phyloP scores from a whole-genome alignment of 2,329 filamentous ascomycete species.

The Pyrenophora tritici-repentis region DNA sequence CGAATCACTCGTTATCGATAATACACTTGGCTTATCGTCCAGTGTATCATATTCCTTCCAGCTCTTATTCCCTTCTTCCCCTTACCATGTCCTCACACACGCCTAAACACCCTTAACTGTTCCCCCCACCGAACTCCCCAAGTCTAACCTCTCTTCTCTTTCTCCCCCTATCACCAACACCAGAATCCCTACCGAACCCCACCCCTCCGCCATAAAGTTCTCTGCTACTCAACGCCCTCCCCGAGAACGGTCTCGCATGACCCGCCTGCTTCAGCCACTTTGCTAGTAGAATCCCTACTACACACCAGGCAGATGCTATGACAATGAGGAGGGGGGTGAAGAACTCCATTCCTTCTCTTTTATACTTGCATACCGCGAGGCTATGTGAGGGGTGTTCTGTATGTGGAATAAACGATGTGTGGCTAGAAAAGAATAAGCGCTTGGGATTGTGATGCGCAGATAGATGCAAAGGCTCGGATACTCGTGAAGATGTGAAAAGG shows the following conservation, averaged over 20 bases:
- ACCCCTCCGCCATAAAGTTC: constrained; percentile 16
- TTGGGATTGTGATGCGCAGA: too few relatives aligned
- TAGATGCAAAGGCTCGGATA: too few relatives aligned
- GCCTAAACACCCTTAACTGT: constrained; percentile 23
- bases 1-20: too few relatives aligned
- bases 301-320: constrained; percentile 22
- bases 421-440: too few relatives aligned
- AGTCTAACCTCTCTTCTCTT: constrained; percentile 6
- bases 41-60: too few relatives aligned
- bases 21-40: too few relatives aligned
- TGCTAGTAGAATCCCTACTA: constrained; percentile 24
- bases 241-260: constrained; percentile 18
- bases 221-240: constrained; percentile 4
- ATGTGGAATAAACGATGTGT: too few relatives aligned
- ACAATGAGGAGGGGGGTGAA: constrained; percentile 22
- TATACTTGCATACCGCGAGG: too few relatives aligned
- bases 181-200: constrained; percentile 12
- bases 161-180: background rate
- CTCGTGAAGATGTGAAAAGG: too few relatives aligned
- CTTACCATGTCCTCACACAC: background rate
- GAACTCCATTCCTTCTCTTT: background rate
- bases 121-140: constrained; percentile 21
- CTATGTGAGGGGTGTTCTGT: too few relatives aligned
- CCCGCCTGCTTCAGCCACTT: constrained; percentile 27
- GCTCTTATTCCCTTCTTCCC: too few relatives aligned